Evolutionary conservation across 106 monocot species (phyloP).

Genomic region (Triglochin maritima): DNA sequence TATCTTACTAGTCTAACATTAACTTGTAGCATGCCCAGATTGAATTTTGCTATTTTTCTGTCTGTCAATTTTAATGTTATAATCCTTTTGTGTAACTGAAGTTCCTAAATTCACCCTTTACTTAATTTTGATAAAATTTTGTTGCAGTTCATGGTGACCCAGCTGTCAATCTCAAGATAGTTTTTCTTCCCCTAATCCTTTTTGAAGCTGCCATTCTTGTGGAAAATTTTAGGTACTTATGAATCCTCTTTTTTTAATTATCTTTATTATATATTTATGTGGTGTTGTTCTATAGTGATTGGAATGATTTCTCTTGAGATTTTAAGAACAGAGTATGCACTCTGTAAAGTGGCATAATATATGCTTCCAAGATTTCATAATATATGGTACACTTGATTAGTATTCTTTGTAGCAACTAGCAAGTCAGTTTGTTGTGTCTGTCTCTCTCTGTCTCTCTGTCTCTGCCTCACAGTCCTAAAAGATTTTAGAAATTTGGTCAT

Average conservation of each 20-base stretch:
- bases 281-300: background rate
- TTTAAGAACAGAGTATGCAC: too few relatives aligned
- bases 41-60: background rate
- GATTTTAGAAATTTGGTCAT: too few relatives aligned
- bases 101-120: background rate
- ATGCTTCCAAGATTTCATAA: too few relatives aligned
- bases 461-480: too few relatives aligned
- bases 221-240: slow-evolving; percentile 76
- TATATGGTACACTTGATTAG: too few relatives aligned
- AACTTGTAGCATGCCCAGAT: background rate
- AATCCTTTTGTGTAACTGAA: too few relatives aligned
- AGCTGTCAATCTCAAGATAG: slow-evolving; percentile 70
- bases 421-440: too few relatives aligned
- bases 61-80: background rate
- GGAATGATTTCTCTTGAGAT: background rate
- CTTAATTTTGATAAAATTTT: slow-evolving; percentile 1
- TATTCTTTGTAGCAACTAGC: too few relatives aligned
- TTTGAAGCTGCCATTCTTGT: slow-evolving; percentile 73
- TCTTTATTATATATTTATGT: background rate
- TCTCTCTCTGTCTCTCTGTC: too few relatives aligned
- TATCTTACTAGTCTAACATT: background rate
- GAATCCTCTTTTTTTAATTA: background rate
- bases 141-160: slow-evolving; percentile 32
- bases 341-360: too few relatives aligned
- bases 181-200: slow-evolving; percentile 74